Evolutionary conservation across 768 basidiomycete species (phyloP), one percentile per base, ranked within the genome.

Genomic region (Mycena leptocephala): DNA sequence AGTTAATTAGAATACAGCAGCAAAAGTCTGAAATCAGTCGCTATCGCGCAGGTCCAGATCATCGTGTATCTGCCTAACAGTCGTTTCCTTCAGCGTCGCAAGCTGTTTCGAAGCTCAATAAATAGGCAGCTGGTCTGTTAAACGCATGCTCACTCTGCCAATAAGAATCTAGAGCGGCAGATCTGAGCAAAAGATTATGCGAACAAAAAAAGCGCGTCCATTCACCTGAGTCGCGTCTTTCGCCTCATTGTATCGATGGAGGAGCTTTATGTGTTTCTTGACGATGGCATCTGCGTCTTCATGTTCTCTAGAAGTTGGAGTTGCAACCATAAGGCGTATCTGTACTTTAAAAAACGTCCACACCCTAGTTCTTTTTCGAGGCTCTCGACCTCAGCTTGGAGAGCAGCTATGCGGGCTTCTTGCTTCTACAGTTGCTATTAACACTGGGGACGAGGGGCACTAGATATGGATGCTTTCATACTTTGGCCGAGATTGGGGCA

Each of bases 201-300:
- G n/a, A n/a, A 37, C 20, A 35, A 63, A 73, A 43, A 55, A 30
- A 61, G 56, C 68, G 22, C 33, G 24, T 32, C 75, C n/a, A 4
- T 33, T 74, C 74, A 92, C 95, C 92, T 96, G 95, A 0, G 94
- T 89, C 5, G 95, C 95, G 81, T 96, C 95, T 81, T 96, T 96
- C 11, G 94, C 90, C 82, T 96, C 95, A 75, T 96, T 96, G 76
- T 95, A 96, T 43, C 85, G 87, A 82, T 96, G 95, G 41, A 95
- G 85, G 5, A 95, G 86, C 77, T 90, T 90, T 82, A 95, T 95
- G 79, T 95, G 94, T 18, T 86, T 84, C 75, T 92, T 91, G 28
- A 94, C 91, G 10, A 94, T 90, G 62, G 84, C 85, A 53, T 92
- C 90, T 0, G 93, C 89, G 64, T 92, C 89, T 72, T 88, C 87